phyloP scores from a whole-genome alignment of 2,329 filamentous ascomycete genomes.

The Cercospora beticola region DNA sequence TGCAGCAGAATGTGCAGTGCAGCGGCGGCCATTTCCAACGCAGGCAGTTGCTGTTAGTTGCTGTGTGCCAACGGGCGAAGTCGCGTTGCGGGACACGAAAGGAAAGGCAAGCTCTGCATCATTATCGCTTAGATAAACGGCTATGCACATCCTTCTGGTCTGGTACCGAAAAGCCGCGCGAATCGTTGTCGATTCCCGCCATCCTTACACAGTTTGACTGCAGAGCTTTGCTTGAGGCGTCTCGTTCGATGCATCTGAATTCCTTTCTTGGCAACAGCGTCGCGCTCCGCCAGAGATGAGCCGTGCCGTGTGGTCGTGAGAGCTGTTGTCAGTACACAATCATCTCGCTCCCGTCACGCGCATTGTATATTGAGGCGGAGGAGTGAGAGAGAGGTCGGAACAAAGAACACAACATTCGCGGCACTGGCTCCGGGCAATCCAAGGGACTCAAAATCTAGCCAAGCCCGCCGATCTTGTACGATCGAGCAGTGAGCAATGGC shows the following conservation, averaged over 20 bases:
- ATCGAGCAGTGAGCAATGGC: neutral
- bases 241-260: neutral
- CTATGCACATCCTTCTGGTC: neutral
- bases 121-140: neutral
- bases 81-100: neutral
- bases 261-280: neutral
- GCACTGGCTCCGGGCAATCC: neutral
- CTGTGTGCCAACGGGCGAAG: neutral
- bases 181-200: neutral
- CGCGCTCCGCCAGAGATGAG: neutral
- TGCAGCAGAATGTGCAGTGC: neutral
- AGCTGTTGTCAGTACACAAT: neutral
- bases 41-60: neutral
- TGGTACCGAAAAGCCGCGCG: slow-evolving; percentile 1
- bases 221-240: neutral
- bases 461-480: neutral
- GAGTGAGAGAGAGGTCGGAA: neutral
- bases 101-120: neutral
- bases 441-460: neutral
- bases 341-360: neutral
- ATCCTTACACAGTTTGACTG: slow-evolving; percentile 7
- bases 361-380: neutral
- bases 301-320: neutral
- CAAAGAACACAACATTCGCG: neutral
- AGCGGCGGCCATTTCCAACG: neutral